Evolutionary conservation across 305 asterid genomes (phyloP), one percentile per base, ranked within the genome.

Genomic region (Fraxinus angustifolia): DNA sequence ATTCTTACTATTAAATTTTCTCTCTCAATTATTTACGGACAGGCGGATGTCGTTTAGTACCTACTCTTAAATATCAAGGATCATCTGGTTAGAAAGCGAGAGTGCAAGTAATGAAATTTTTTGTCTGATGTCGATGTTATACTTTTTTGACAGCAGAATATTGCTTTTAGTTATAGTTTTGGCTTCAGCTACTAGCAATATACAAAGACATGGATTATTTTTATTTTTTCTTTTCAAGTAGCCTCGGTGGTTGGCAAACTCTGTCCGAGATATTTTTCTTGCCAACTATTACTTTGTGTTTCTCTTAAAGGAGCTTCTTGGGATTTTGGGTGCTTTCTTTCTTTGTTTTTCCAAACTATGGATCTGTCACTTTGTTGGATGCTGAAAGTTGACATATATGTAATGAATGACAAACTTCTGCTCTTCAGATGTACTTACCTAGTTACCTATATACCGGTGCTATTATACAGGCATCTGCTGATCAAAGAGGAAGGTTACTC

Each of bases 401-500:
- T 65, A 65, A 65, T 23, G 36, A 12, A 11, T 3, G 73, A 65
- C 0, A 26, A 26, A 26, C 36, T 70, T 28, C 45, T 28, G 16
- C 68, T n/a, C 21, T 38, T 19, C 30, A 28, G 33, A 26, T 76
- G 21, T 23, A 8, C 36, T 38, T 3, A 42, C 17, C 19, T 16
- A 21, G 35, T 40, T 3, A 23, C 19, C 21, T 30, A 21, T 21
- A 38, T 31, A 8, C 28, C 23, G 42, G 30, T 42, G 28, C 21
- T 19, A 26, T 67, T 33, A 19, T 73, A 3, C 85, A 89, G 93
- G 93, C 85, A 78, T 84, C 93, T 38, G 85, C 91, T 34, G 92
- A 91, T 84, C 95, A 91, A 85, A 89, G 90, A 82, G 90, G 83
- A 48, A 91, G 97, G 86, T 78, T 92, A 78, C 28, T 90, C 83